A percentile compares a stretch with the other conserved stretches of the same genome.
Conservation (phyloP, 108 stramenopile genomes). For the Fistulifera solaris region DNA sequence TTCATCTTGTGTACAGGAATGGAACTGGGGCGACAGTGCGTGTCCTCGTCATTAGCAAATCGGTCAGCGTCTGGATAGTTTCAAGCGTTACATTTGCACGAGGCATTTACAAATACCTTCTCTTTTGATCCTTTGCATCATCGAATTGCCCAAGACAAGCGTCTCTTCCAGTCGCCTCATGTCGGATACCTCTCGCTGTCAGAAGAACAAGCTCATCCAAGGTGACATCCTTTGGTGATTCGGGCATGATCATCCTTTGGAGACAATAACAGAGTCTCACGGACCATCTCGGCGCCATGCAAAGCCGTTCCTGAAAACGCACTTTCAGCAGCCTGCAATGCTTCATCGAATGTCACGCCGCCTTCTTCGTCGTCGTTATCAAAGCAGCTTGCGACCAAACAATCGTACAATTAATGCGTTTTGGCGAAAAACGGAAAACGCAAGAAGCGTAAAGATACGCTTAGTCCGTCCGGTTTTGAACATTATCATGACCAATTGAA, state of each 20-base stretch:
- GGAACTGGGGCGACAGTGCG: too few species aligned
- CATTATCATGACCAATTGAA: too few species aligned
- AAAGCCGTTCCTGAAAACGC: slow-evolving; percentile 86
- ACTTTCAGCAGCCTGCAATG: slow-evolving; percentile 80
- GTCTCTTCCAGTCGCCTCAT: slow-evolving; percentile 50
- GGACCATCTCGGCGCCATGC: slow-evolving; percentile 81
- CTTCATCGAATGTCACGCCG: slow-evolving; percentile 76
- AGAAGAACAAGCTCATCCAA: slow-evolving; percentile 70
- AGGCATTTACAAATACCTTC: slow-evolving; percentile 61
- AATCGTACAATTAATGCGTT: too few species aligned
- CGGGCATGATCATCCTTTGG: slow-evolving; percentile 8
- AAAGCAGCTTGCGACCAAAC: too few species aligned
- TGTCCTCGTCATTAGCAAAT: too few species aligned
- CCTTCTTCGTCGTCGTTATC: slow-evolving; percentile 85
- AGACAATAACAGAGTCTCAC: slow-evolving; percentile 67
- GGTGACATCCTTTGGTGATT: slow-evolving; percentile 45
- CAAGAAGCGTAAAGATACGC: too few species aligned
- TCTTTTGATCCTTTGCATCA: slow-evolving; percentile 52
- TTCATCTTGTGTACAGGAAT: too few species aligned
- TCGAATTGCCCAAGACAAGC: slow-evolving; percentile 82
- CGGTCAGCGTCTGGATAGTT: too few species aligned
- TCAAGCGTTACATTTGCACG: too few species aligned
- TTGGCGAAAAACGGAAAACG: too few species aligned
- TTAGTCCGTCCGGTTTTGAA: too few species aligned
- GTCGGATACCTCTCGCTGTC: slow-evolving; percentile 72